A percentile compares a stretch with the other conserved stretches of the same genome.
phyloP scores from a whole-genome alignment of 1,284 basidiomycete species.

The Ganoderma boninense region DNA sequence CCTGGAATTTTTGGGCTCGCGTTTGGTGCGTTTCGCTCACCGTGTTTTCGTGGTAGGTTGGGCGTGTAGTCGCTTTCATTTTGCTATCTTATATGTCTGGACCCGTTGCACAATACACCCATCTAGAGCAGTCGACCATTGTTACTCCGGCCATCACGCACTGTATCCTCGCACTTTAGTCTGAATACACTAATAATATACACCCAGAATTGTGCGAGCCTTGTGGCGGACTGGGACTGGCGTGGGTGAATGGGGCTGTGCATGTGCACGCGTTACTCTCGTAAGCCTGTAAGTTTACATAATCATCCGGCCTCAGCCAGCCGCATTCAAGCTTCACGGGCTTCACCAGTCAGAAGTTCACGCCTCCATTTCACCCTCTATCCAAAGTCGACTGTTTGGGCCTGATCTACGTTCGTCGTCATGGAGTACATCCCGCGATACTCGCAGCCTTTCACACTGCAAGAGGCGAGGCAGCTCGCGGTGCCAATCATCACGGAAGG shows the following conservation, averaged over 20 bases:
- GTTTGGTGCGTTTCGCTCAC: slow-evolving; percentile 16
- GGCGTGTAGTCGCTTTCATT: slow-evolving; percentile 51
- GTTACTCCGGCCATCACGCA: slow-evolving; percentile 27
- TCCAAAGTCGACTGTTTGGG: background rate
- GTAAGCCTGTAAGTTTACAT: slow-evolving; percentile 25
- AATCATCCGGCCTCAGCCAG: slow-evolving; percentile 8
- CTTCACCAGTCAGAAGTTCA: too few species aligned
- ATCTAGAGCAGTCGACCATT: slow-evolving; percentile 24
- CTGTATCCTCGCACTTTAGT: slow-evolving; percentile 34
- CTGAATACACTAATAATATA: slow-evolving; percentile 30
- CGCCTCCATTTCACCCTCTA: background rate
- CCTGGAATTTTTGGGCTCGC: slow-evolving; percentile 5
- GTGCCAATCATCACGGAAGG: slow-evolving; percentile 76
- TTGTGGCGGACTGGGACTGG: background rate
- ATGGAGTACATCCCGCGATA: slow-evolving; percentile 77
- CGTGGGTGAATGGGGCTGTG: background rate
- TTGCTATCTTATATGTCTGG: slow-evolving; percentile 34
- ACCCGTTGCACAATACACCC: slow-evolving; percentile 21
- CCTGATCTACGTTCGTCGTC: background rate
- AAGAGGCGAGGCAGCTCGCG: slow-evolving; percentile 72
- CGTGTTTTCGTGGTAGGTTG: slow-evolving; percentile 43
- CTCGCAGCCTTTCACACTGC: slow-evolving; percentile 78
- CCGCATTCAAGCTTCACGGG: too few species aligned
- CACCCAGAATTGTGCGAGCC: background rate
- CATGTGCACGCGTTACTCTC: slow-evolving; percentile 20